Evolutionary conservation across 768 basidiomycete species (phyloP), one percentile per base, ranked within the genome.

Genomic region (Termitomyces sp.): DNA sequence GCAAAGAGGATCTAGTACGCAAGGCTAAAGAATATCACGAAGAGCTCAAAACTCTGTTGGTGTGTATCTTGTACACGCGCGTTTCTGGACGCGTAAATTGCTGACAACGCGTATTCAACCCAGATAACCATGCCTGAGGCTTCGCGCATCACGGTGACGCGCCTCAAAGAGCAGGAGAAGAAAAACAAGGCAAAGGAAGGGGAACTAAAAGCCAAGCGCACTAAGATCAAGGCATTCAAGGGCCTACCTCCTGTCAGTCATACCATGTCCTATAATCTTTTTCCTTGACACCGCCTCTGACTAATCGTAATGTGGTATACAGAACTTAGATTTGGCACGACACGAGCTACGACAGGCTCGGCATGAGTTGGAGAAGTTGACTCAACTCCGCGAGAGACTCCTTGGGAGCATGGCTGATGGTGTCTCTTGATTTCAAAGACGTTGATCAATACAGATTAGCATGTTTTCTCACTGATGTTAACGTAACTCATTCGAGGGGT

Each of bases 11-110:
- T 5, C 54, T 78, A n/a, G 54, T 72, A 1, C 70, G 71, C 33
- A 81, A 77, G 54, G 78, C 77, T 0, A 78, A 78, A 54, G 78
- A 80, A 58, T 75, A 77, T 55, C 74, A 75, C 58, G 66, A 67
- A 41, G 72, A 75, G 41, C 68, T 81, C 1, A 72, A 72, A 23
- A 39, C 53, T 10, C 48, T 74, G 9, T 56, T 64, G 53, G 78
- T 77, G 13, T 43, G 65, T 57, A 35, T 25, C 22, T 29, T 22
- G 3, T 13, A 44, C 15, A 18, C 23, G 22, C 23, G 15, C 18
- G 7, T 32, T 41, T 35, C 15, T 13, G 16, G 35, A 23, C n/a
- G 23, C 40, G 25, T 29, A 20, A 25, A 48, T 53, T 38, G 32
- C 54, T 32, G 1, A 39, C 7, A 7, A 12, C 32, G 20, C 18